Conservation (phyloP, 2,329 filamentous ascomycete genomes). For the Periconia digitata region DNA sequence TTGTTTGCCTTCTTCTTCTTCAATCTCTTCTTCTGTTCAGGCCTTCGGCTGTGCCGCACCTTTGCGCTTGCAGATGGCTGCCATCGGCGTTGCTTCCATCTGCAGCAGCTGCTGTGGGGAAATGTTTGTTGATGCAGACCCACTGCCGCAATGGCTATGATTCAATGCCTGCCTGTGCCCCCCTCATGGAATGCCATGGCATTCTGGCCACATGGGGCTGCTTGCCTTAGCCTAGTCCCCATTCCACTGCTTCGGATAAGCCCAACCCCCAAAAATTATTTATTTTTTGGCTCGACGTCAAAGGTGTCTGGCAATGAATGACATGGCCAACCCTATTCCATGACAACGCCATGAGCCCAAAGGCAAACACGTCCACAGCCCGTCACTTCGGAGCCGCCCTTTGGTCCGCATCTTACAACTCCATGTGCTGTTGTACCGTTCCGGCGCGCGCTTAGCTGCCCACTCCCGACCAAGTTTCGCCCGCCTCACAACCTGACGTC, state of each 20-base stretch:
- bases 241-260: conserved; percentile 17
- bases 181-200: conserved; percentile 2
- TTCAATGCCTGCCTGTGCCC: background rate
- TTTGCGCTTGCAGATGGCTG: conserved; percentile 15
- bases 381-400: too few relatives aligned
- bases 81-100: conserved; percentile 9
- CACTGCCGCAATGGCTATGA: background rate
- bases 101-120: conserved; percentile 5
- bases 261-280: conserved; percentile 16
- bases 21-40: too few relatives aligned
- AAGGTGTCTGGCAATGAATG: too few relatives aligned
- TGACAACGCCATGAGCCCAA: too few relatives aligned
- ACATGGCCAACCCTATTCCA: too few relatives aligned
- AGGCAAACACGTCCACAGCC: too few relatives aligned
- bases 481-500: conserved; percentile 18
- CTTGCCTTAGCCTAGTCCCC: too few relatives aligned
- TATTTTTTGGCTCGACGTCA: too few relatives aligned
- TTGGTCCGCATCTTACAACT: too few relatives aligned
- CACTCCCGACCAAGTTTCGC: conserved; percentile 18
- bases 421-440: background rate
- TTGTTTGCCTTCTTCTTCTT: too few relatives aligned
- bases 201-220: conserved; percentile 5
- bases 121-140: conserved; percentile 10
- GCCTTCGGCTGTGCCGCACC: background rate
- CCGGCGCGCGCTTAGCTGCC: background rate